phyloP scores from a whole-genome alignment of 2,329 filamentous ascomycete species.

The Neofusicoccum sp. region DNA sequence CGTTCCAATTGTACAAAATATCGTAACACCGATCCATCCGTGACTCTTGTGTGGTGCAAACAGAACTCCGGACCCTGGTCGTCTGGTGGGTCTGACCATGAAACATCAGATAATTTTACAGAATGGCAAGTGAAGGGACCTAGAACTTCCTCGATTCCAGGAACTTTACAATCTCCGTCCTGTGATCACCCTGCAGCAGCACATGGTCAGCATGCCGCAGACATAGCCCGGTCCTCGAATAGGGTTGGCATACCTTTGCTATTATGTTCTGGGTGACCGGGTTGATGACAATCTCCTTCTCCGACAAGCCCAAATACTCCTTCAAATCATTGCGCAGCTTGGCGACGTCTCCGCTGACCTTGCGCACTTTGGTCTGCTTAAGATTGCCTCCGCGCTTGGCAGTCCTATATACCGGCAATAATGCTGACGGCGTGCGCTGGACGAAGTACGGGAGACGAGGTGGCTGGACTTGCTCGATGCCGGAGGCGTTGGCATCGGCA shows the following conservation, averaged over 20 bases:
- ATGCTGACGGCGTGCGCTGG: constrained; percentile 67
- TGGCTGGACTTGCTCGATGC: constrained; percentile 36
- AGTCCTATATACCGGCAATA: constrained; percentile 76
- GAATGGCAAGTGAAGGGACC: no score
- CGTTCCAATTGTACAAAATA: no score
- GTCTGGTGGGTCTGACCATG: neutral
- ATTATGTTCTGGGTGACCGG: constrained; percentile 69
- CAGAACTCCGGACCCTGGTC: constrained; percentile 8
- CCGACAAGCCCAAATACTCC: constrained; percentile 58
- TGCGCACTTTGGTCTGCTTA: constrained; percentile 74
- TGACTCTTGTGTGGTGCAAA: neutral
- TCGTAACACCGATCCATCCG: neutral
- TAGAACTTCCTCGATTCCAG: constrained; percentile 40
- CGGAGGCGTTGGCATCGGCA: constrained; percentile 38
- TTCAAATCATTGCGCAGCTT: constrained; percentile 67
- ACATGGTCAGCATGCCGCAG: neutral
- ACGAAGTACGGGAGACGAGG: constrained; percentile 66
- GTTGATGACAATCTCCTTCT: constrained; percentile 60
- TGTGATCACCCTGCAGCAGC: constrained; percentile 31
- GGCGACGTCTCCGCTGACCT: constrained; percentile 72
- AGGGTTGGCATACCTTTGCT: constrained; percentile 32
- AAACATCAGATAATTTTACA: neutral
- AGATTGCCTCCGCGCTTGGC: constrained; percentile 75
- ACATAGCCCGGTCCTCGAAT: no score
- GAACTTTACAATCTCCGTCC: constrained; percentile 36